Conservation (phyloP, 495 filamentous ascomycete species). For the Daldinia vernicosa region DNA sequence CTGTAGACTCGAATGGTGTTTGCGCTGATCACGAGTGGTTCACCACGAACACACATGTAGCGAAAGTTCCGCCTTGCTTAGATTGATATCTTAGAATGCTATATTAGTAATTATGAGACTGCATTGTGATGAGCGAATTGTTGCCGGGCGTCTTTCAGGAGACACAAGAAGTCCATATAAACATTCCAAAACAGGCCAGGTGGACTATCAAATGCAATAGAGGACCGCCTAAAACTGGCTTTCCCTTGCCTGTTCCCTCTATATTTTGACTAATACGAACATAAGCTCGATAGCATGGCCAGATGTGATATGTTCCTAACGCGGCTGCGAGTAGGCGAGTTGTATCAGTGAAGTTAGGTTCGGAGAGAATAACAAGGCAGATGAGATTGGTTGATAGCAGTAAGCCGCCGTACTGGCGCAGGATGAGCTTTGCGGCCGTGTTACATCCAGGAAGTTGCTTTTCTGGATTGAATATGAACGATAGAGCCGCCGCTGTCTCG, state of each 20-base stretch:
- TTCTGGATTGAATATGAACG: slow-evolving; percentile 44
- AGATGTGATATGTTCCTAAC: slow-evolving; percentile 53
- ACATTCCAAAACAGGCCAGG: slow-evolving; percentile 23
- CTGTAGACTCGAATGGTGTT: slow-evolving; percentile 3
- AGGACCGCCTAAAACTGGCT: slow-evolving; percentile 27
- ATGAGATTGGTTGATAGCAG: slow-evolving; percentile 50
- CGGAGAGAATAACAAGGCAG: slow-evolving; percentile 34
- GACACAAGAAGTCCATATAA: slow-evolving; percentile 15
- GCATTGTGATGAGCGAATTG: too few species aligned
- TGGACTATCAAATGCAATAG: slow-evolving; percentile 27
- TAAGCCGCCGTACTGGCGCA: slow-evolving; percentile 52
- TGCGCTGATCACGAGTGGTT: slow-evolving; percentile 12
- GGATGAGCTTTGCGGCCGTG: slow-evolving; percentile 47
- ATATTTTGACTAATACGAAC: slow-evolving; percentile 18
- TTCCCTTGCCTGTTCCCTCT: background rate
- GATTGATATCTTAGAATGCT: background rate
- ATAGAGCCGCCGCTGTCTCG: slow-evolving; percentile 43
- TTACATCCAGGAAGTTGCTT: slow-evolving; percentile 46
- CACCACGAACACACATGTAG: background rate
- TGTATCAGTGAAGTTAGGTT: slow-evolving; percentile 31
- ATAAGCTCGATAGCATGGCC: slow-evolving; percentile 51
- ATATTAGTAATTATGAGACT: too few species aligned
- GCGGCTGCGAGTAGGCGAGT: slow-evolving; percentile 38
- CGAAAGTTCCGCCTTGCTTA: background rate
- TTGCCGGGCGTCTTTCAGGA: background rate